Base-by-base conservation (phyloP, 2,329 filamentous ascomycete species). In the Fusarium napiforme region DNA sequence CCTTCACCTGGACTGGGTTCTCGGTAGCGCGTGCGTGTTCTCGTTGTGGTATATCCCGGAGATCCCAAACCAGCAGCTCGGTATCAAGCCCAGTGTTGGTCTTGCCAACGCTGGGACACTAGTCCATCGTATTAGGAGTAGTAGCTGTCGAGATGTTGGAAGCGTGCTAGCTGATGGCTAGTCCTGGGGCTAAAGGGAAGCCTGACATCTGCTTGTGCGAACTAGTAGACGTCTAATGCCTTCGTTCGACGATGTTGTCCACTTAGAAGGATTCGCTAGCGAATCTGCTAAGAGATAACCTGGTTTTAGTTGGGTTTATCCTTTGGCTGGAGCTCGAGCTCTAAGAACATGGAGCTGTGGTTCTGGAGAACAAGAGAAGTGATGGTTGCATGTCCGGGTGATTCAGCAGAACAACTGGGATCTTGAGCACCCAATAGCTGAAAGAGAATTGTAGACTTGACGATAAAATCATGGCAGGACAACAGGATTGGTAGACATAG, bases 1-100 rank as follows among this genome's bases (percentile, higher is more conserved):
- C 19, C 0, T 23, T 37, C 1, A 0, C 8, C 23, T 28, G 0
- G 18, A 15, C 1, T 16, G 14, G 2, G 5, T 7, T 28, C 1
- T 15, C 30, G 19, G 40, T 14, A 15, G 23, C 30, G 40, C 23
- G 30, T 40, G 30, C 19, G n/a, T 8, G 18, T 52, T 52, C 16
- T 52, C 12, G 18, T 8, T 8, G 0, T n/a, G 18, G 9, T 37
- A 21, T 21, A 37, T 16, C 18, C 14, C 5, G 18, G 21, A 36
- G 18, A 9, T 37, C 14, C 9, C 18, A 36, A 23, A 21, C n/a
- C 47, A 12, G 7, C 23, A 26, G 18, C 7, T 2, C 1, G n/a
- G 18, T 21, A 26, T n/a, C 11, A 19, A 59, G 32, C 26, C 19
- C 12, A 6, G 18, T 4, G 1, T 9, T 64, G 3, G 23, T 12